Percentiles rank a stretch among this genome's conserved stretches.
These are phyloP conservation scores for Hortiboletus flavorubellus DNA, from an alignment of 768 basidiomycete species.

Conservation along the genomic window DNA sequence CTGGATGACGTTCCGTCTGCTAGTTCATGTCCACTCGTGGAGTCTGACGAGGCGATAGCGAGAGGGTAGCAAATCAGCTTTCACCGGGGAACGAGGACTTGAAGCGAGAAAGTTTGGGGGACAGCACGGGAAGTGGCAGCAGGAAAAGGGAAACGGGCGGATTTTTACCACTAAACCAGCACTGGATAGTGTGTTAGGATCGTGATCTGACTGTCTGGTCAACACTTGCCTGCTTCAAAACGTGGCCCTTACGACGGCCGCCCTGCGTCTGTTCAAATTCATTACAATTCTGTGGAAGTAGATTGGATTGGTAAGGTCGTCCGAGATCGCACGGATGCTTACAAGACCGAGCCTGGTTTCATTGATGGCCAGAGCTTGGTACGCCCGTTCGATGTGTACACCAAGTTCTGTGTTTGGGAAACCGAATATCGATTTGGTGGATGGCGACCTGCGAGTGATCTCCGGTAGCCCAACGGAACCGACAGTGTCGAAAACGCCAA, in stretches of 20 bases:
- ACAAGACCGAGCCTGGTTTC: slow-evolving; percentile 70
- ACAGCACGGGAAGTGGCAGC: too few relatives aligned
- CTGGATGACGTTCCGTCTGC: too few relatives aligned
- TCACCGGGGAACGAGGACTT: too few relatives aligned
- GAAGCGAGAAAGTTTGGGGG: too few relatives aligned
- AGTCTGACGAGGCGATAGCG: too few relatives aligned
- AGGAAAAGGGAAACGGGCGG: background rate
- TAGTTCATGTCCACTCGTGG: too few relatives aligned
- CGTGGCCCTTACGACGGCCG: slow-evolving; percentile 53
- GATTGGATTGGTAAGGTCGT: background rate
- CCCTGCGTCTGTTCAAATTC: slow-evolving; percentile 58
- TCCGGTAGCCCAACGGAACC: slow-evolving; percentile 69
- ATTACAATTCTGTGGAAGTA: slow-evolving; percentile 45
- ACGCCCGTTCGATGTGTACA: slow-evolving; percentile 60
- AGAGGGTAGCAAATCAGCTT: too few relatives aligned
- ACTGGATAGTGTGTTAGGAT: slow-evolving; percentile 35
- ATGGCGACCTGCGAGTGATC: slow-evolving; percentile 43
- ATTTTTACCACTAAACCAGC: slow-evolving; percentile 63
- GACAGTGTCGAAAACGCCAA: slow-evolving; percentile 78
- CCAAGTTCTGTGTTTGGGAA: slow-evolving; percentile 60
- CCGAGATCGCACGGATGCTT: slow-evolving; percentile 20
- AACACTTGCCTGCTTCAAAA: slow-evolving; percentile 54
- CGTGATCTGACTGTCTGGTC: background rate
- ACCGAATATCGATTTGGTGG: slow-evolving; percentile 54
- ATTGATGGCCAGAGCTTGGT: slow-evolving; percentile 69